A percentile compares a stretch with the other conserved stretches of the same genome.
Evolutionary conservation across 176 grass and related monocot species (phyloP).

Genomic region (Triticum turgidum): DNA sequence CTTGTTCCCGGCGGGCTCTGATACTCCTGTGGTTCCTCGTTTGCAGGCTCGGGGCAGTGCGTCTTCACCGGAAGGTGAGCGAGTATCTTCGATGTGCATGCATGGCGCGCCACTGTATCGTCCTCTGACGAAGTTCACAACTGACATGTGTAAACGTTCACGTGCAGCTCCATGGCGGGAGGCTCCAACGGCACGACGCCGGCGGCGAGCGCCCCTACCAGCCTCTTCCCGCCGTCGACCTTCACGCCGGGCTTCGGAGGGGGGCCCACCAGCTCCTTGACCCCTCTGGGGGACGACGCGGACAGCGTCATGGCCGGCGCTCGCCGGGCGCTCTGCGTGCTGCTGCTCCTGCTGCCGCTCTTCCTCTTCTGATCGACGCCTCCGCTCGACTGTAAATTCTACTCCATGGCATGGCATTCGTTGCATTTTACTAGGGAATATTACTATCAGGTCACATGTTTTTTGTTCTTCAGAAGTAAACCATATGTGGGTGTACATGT

Average conservation of each 20-base stretch:
- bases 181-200: conserved; percentile 30
- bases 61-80: conserved; percentile 73
- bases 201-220: conserved; percentile 34
- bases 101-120: not conserved
- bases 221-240: conserved; percentile 16
- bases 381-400: not conserved
- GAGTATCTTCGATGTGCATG: not conserved
- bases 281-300: conserved; percentile 15
- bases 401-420: not conserved
- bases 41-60: conserved; percentile 75
- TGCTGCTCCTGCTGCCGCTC: conserved; percentile 29
- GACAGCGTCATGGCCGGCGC: conserved; percentile 27
- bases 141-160: not conserved
- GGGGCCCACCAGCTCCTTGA: not conserved
- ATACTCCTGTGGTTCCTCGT: not conserved
- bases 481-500: conserved; percentile 13
- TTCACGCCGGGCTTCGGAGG: conserved; percentile 44
- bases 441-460: not conserved
- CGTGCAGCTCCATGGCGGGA: conserved; percentile 41
- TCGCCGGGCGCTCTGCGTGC: conserved; percentile 21
- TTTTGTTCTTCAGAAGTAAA: not conserved
- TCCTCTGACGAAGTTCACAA: not conserved
- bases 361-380: conserved; percentile 21
- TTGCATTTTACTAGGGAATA: not conserved
- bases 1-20: not conserved